Evolutionary conservation across 1,284 basidiomycete species (phyloP).

Genomic region (Pseudozyma thailandica): DNA sequence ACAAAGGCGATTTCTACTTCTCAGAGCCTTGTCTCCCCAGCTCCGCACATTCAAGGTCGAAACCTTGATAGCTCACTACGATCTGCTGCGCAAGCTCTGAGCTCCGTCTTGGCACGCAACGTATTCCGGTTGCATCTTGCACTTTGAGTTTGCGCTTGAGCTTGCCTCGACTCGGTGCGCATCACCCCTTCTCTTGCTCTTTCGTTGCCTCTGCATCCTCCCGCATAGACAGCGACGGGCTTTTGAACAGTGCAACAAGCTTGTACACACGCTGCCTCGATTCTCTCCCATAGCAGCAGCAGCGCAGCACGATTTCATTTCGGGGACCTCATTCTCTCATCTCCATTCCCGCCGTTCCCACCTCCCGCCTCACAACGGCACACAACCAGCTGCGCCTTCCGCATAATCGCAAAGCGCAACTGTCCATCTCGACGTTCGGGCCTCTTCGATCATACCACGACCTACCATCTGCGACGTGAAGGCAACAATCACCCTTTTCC

Average conservation of each 20-base stretch:
- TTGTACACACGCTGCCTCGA: conserved; percentile 3
- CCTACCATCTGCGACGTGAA: no score
- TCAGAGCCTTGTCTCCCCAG: background rate
- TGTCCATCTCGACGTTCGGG: no score
- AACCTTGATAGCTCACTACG: conserved; percentile 1
- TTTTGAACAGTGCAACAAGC: conserved; percentile 2
- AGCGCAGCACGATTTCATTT: conserved; percentile 30
- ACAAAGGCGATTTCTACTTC: no score
- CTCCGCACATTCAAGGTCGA: background rate
- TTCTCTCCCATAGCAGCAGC: conserved; percentile 14
- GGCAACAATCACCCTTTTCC: no score
- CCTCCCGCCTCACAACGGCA: no score
- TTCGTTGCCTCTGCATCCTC: background rate
- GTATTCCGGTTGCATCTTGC: background rate
- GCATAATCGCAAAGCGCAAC: no score
- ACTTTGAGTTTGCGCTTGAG: conserved; percentile 8
- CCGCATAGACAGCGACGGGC: background rate
- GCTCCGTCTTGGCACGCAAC: conserved; percentile 6
- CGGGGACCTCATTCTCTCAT: background rate
- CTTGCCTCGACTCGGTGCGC: background rate
- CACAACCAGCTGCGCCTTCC: no score
- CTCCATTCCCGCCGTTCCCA: conserved; percentile 3
- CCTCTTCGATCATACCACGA: no score
- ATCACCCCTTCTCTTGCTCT: background rate
- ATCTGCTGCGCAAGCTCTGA: background rate